Evolutionary conservation across 495 filamentous ascomycete species (phyloP).

Genomic region (Hypoxylon perforatum): DNA sequence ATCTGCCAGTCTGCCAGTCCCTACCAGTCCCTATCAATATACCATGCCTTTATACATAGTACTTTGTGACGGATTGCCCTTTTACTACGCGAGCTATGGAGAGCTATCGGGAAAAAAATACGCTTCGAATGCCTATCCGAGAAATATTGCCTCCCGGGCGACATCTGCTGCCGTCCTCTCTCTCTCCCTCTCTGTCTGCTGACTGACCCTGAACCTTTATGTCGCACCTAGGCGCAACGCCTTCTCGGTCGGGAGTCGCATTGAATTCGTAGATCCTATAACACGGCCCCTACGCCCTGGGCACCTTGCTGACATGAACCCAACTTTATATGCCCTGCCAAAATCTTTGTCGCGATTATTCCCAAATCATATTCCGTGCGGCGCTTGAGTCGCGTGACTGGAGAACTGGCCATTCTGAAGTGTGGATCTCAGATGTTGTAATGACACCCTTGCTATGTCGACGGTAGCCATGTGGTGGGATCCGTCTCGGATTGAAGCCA

Average conservation of each 20-base stretch:
- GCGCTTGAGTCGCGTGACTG: conserved; percentile 25
- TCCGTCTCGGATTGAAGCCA: conserved; percentile 76
- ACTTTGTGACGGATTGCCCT: too few species aligned
- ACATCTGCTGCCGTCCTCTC: conserved; percentile 24
- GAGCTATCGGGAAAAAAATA: conserved; percentile 24
- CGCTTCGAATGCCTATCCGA: conserved; percentile 24
- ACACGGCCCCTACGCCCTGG: conserved; percentile 21
- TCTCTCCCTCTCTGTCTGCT: conserved; percentile 22
- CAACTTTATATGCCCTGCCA: conserved; percentile 7
- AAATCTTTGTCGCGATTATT: conserved; percentile 12
- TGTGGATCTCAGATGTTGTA: conserved; percentile 40
- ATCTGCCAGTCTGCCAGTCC: too few species aligned
- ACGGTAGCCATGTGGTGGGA: conserved; percentile 77
- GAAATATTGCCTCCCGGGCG: conserved; percentile 34
- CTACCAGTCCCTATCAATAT: conserved; percentile 27
- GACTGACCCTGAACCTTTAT: conserved; percentile 36
- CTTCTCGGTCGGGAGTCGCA: conserved; percentile 31
- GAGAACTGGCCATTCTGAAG: conserved; percentile 31
- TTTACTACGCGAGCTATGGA: conserved; percentile 30
- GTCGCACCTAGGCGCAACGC: conserved; percentile 32
- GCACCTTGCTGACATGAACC: conserved; percentile 25
- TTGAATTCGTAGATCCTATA: conserved; percentile 37
- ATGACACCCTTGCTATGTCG: conserved; percentile 42
- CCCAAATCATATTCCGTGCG: conserved; percentile 27
- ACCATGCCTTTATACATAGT: conserved; percentile 19